Evolutionary conservation across 768 basidiomycete genomes (phyloP).

Genomic region (Cystobasidium tubakii): DNA sequence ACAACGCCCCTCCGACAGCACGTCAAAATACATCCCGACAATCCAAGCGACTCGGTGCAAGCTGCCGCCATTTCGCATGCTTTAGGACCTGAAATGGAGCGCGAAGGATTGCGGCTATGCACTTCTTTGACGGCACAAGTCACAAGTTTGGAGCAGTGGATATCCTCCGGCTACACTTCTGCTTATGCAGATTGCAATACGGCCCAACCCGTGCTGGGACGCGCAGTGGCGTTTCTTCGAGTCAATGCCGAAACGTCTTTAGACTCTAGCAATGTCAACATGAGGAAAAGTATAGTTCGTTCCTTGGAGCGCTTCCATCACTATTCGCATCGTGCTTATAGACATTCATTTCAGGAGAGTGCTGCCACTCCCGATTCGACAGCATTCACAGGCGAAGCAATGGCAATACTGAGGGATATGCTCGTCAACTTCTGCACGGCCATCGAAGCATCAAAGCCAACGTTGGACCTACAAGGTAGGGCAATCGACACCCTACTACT

Average conservation of each 20-base stretch:
- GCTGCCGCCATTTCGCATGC: too few species aligned
- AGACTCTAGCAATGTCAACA: background rate
- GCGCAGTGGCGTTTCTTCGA: background rate
- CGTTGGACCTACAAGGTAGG: background rate
- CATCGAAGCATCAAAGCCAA: background rate
- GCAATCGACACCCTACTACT: constrained; percentile 21
- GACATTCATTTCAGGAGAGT: background rate
- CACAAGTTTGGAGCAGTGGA: background rate
- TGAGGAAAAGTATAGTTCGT: background rate
- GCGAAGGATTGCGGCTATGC: background rate
- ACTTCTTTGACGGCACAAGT: background rate
- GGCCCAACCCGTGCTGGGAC: background rate
- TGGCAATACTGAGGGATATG: background rate
- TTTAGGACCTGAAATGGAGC: background rate
- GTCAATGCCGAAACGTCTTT: background rate
- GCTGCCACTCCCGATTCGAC: background rate
- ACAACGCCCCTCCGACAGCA: background rate
- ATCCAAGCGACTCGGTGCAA: too few species aligned
- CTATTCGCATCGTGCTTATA: background rate
- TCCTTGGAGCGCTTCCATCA: constrained; percentile 7
- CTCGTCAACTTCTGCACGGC: background rate
- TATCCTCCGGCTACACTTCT: background rate
- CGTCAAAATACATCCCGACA: background rate
- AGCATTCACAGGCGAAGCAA: background rate
- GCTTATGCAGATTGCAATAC: background rate